Evolutionary conservation across 2,329 filamentous ascomycete species (phyloP), one percentile per base, ranked within the genome.

Genomic region (Fusarium clavum): DNA sequence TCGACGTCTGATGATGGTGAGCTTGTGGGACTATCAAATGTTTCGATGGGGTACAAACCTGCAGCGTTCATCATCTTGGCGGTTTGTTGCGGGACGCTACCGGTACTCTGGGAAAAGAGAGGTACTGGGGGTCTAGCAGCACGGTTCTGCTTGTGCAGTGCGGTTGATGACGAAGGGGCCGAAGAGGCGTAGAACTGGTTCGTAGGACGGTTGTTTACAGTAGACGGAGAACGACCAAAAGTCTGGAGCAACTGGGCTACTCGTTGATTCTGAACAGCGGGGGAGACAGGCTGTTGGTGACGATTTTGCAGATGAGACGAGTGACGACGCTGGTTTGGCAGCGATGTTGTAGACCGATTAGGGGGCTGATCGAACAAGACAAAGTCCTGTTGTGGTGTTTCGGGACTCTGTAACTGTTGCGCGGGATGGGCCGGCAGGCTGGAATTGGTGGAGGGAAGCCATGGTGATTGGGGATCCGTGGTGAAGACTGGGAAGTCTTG

Each of bases 381-480:
- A 81, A 94, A 94, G 90, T 94, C 92, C 85, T 91, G 86, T 77
- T 87, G 87, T 61, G 82, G 85, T 53, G 72, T 74, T 74, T 80
- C 78, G 74, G 84, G 83, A 80, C 82, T 84, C 80, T 83, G 82
- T 81, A 83, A 80, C 82, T 88, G 82, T 74, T 84, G 87, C 83
- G 85, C 85, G 83, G 87, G 80, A 83, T 82, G 75, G 84, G 87
- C 88, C 88, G 87, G 87, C 87, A 84, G 86, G 86, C 83, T 87
- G 80, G 84, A 77, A 78, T 85, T 84, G 84, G 84, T 88, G 84
- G 89, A 90, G 87, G 91, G 88, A 90, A 87, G 91, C 92, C 92
- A 94, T 94, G 87, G 77, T 94, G 89, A 88, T 83, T 86, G 86
- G 81, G 89, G 88, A 92, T 92, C 91, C 92, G 92, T 94, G 87